Evolutionary conservation across 2,329 filamentous ascomycete genomes (phyloP), one percentile per base, ranked within the genome.

Genomic region (Fusarium nanum): DNA sequence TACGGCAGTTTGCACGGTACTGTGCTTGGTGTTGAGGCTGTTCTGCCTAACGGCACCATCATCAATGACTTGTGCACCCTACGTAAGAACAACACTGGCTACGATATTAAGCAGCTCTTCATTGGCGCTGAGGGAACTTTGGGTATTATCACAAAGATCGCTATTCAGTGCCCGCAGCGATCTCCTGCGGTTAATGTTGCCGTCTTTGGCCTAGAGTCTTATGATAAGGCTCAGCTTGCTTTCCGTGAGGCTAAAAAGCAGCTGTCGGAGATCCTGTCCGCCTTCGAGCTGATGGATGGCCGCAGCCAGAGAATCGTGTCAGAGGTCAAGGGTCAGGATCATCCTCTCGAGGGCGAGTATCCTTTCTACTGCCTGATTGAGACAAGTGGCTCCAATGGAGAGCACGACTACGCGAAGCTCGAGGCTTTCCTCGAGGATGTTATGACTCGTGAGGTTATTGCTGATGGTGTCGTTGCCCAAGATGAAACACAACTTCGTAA

Each of bases 41-140:
- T 99, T 11, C 85, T 99, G 42, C 93, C 96, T 1, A 93, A 99
- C 77, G 96, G 96, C 56, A 98, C 94, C 9, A 88, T 99, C 73
- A 86, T 99, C 47, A 90, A 98, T 75, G 94, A 98, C 75, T 89
- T 99, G 32, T 92, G 89, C 73, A 94, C 88, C 64, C 85, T 99
- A 61, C 90, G 96, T 72, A 99, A 99, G 86, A 98, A 99, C 86
- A 99, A 99, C 83, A 99, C 96, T 3, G 96, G 96, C 28, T 99
- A 98, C 81, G 97, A 99, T 79, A 82, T 98, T 60, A 98, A 98
- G 84, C 95, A 98, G 81, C 87, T 98, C 37, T 98, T 99, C 79
- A 97, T 99, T 75, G 96, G 96, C 47, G 93, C 91, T 32, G 96
- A 99, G 81, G 96, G 96, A 25, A 98, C 96, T 7, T 92, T 98